Percentiles rank a stretch among this genome's conserved stretches.
phyloP scores from a whole-genome alignment of 192 early-diverging fungal genomes.

The Allomyces arbusculus region DNA sequence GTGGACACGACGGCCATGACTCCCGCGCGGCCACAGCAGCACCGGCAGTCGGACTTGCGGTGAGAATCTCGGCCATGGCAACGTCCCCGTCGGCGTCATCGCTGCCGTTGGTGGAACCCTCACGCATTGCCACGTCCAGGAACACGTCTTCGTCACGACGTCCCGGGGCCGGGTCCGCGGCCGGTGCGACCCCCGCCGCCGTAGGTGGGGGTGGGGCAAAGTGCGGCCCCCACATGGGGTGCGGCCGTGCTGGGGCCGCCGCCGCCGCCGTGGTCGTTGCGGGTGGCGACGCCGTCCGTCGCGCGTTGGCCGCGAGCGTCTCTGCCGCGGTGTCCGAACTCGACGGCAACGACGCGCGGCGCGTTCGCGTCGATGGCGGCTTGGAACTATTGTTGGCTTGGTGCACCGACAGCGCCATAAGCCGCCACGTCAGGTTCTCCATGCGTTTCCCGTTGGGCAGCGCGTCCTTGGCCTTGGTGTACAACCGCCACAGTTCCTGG shows the following conservation, averaged over 20 bases:
- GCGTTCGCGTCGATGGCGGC: too few species aligned
- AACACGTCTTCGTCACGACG: not conserved
- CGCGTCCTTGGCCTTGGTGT: conserved; percentile 55
- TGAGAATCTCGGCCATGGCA: not conserved
- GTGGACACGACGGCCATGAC: not conserved
- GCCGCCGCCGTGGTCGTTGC: not conserved
- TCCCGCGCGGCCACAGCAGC: not conserved
- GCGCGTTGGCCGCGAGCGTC: not conserved
- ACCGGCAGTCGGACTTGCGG: not conserved
- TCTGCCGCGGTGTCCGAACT: too few species aligned
- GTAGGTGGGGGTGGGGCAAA: not conserved
- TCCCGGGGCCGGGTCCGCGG: not conserved
- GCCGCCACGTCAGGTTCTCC: conserved; percentile 67
- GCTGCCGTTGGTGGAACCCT: not conserved
- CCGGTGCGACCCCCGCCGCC: not conserved
- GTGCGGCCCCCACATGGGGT: not conserved
- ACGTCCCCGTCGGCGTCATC: not conserved
- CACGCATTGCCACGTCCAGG: not conserved
- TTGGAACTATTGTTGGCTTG: conserved; percentile 5
- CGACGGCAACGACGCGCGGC: too few species aligned
- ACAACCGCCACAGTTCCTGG: conserved; percentile 46
- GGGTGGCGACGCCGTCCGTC: not conserved
- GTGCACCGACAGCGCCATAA: conserved; percentile 48
- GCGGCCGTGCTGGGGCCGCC: not conserved
- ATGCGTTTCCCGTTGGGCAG: conserved; percentile 53